A percentile compares a stretch with the other conserved stretches of the same genome.
Evolutionary conservation across 2,329 filamentous ascomycete genomes (phyloP).

Genomic region (Cladophialophora psammophila): DNA sequence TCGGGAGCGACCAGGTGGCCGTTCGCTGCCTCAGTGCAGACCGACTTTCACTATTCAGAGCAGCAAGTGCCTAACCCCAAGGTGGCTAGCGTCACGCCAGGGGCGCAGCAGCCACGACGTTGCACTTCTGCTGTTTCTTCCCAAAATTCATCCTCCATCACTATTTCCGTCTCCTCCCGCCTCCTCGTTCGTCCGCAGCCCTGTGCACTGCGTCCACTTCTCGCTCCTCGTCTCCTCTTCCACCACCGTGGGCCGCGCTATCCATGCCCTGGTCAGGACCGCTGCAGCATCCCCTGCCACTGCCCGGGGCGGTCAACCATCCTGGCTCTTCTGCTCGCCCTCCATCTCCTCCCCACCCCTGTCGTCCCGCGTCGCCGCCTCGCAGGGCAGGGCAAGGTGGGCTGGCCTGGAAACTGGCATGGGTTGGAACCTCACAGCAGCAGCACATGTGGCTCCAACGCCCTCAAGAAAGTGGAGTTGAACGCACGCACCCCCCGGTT

Average conservation of each 20-base stretch:
- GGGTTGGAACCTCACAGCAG: conserved; percentile 5
- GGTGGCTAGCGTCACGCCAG: conserved; percentile 22
- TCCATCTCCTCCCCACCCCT: conserved; percentile 20
- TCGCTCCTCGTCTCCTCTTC: conserved; percentile 26
- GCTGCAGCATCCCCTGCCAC: conserved; percentile 22
- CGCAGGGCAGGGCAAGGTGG: conserved; percentile 24
- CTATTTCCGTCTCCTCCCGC: conserved; percentile 33
- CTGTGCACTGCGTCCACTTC: conserved; percentile 1
- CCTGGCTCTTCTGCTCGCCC: conserved; percentile 11
- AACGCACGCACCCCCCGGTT: conserved; percentile 30
- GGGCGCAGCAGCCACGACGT: conserved; percentile 36
- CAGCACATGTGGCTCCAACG: conserved; percentile 19
- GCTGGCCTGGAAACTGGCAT: conserved; percentile 18
- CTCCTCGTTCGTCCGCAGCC: conserved; percentile 21
- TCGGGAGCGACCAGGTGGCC: conserved; percentile 15
- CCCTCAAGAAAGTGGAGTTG: conserved; percentile 8
- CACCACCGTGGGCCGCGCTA: conserved; percentile 25
- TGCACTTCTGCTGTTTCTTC: conserved; percentile 20
- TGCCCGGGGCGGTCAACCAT: conserved; percentile 28
- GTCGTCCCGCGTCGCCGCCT: conserved; percentile 26
- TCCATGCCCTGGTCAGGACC: conserved; percentile 18
- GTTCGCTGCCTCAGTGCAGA: conserved; percentile 23
- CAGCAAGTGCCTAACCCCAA: conserved; percentile 23
- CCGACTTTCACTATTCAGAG: conserved; percentile 28
- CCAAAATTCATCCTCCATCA: conserved; percentile 29